Percentiles rank a stretch among this genome's conserved stretches.
Conservation (phyloP, 2,329 filamentous ascomycete species). For the Fusarium sp. region DNA sequence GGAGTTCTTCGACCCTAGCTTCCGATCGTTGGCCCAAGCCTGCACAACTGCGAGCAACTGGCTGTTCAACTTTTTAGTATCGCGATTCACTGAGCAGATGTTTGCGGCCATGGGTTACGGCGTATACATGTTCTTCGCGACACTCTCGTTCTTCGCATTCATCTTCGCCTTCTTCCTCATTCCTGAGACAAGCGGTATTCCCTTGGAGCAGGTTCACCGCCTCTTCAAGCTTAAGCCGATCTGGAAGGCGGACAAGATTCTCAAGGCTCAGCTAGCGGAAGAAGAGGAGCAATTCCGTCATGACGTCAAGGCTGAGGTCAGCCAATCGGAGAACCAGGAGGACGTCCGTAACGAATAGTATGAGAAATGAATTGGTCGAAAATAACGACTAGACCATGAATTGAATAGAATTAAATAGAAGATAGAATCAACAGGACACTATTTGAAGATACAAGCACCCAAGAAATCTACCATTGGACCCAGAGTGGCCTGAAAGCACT, state of each 20-base stretch:
- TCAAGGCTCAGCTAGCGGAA: conserved; percentile 38
- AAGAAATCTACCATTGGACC: no score
- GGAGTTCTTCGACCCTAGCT: conserved; percentile 67
- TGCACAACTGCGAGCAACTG: conserved; percentile 72
- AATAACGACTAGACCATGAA: no score
- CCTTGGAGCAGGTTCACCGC: conserved; percentile 65
- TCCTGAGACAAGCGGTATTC: conserved; percentile 68
- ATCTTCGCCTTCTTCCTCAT: conserved; percentile 67
- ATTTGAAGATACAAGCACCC: no score
- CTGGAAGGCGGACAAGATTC: conserved; percentile 43
- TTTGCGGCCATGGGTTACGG: conserved; percentile 62
- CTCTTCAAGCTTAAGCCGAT: conserved; percentile 59
- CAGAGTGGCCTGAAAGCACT: no score
- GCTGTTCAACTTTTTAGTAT: conserved; percentile 70
- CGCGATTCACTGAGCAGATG: conserved; percentile 58
- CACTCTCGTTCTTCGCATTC: conserved; percentile 63
- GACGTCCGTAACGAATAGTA: not conserved
- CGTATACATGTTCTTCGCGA: conserved; percentile 69
- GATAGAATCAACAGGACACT: no score
- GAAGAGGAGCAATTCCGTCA: conserved; percentile 45
- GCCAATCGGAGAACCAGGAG: conserved; percentile 22
- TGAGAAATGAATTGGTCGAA: no score
- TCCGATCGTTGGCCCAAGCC: conserved; percentile 67
- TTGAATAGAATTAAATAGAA: no score
- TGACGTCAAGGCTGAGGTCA: conserved; percentile 37